Base-by-base conservation (phyloP, 257 asterid species). In the Fraxinus excelsior region DNA sequence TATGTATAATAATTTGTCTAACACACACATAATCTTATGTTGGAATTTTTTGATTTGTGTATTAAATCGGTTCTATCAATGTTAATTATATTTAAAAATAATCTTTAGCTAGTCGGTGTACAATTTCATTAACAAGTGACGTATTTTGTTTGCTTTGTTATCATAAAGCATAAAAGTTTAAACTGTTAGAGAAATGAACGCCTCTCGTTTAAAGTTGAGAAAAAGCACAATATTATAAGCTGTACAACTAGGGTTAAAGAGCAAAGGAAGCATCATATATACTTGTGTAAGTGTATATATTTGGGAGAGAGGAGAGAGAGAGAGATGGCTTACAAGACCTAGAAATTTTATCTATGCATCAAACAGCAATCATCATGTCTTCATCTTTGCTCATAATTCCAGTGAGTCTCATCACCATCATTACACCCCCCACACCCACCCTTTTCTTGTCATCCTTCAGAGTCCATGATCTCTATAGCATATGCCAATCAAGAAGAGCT, bases 341-440 rank as follows among this genome's bases (percentile, higher is more conserved):
- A 79, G 82, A 76, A 81, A 75, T 75, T 76, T 82, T 80, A 49
- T 74, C 68, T 78, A 76, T 76, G 70, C 78, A 77, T 7, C 35
- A 77, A 79, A 56, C 74, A 79, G 35, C 76, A 85, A 85, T 80
- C 82, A 85, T 85, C 76, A 82, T 82, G 86, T 68, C 72, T 44
- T 80, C 86, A 37, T 72, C 85, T 84, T 75, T 84, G 80, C 70
- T 77, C 84, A 70, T 72, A 6, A 19, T 67, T 79, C 78, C 13
- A 25, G 64, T 13, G 35, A 72, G 38, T 49, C 74, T 64, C 84
- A 80, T 67, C 83, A 31, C 70, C 85, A 70, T 76, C 82, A 66
- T 74, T 73, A 49, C 82, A 66, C 60, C 67, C 70, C n/a, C 56
- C 58, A 64, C 74, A 75, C 25, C 74, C 75, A 18, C 80, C 37